These are phyloP conservation scores for Flaveria sonorensis DNA, from an alignment of 129 eudicot species.

Conservation along the genomic window DNA sequence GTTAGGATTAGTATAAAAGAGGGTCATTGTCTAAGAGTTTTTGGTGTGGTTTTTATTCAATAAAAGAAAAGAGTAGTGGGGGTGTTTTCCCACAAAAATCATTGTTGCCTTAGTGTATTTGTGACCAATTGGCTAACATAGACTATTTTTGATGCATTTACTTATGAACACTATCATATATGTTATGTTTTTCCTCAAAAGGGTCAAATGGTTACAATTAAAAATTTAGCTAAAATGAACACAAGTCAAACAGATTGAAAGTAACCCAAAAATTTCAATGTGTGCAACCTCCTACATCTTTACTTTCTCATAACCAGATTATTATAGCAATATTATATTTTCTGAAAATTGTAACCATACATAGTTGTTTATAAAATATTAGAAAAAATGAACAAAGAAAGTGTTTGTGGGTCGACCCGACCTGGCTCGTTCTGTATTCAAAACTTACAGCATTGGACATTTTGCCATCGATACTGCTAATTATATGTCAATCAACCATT, in stretches of 20 bases:
- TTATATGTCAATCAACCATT: neutral
- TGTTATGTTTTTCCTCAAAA: neutral
- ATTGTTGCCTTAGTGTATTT: too few relatives aligned
- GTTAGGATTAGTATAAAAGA: too few relatives aligned
- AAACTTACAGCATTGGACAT: neutral
- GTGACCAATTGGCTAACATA: too few relatives aligned
- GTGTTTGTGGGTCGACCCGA: neutral
- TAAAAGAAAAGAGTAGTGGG: too few relatives aligned
- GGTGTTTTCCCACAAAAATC: too few relatives aligned
- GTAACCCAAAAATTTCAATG: neutral
- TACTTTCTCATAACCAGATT: neutral
- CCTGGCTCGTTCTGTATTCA: neutral
- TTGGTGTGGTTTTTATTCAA: too few relatives aligned
- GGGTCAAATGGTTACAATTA: neutral
- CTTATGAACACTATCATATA: neutral
- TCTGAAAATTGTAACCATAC: neutral
- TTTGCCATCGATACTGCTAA: neutral
- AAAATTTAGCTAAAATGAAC: neutral
- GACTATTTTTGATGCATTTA: neutral
- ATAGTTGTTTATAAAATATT: neutral
- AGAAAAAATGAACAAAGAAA: neutral
- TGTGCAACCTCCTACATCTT: neutral
- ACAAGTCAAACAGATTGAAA: neutral
- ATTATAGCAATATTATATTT: neutral
- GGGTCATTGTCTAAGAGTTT: too few relatives aligned